Conservation (phyloP, 139 green algal species). For the Zygnema circumcarinatum region DNA sequence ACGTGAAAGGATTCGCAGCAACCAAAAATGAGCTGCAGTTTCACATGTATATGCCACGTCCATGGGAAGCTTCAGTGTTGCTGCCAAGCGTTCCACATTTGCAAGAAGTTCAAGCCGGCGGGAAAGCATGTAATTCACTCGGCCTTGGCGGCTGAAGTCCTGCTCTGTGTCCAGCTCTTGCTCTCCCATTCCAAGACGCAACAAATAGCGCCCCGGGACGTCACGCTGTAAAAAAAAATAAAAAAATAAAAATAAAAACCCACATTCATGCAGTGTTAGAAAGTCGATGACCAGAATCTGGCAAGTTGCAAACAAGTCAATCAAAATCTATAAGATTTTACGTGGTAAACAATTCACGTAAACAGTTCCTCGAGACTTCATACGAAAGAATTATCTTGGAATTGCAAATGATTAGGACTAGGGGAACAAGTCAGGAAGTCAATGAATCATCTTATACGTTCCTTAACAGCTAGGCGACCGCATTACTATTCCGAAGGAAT, state of each 20-base stretch:
- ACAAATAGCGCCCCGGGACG: constrained; percentile 82
- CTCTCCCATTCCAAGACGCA: constrained; percentile 92
- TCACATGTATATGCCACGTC: constrained; percentile 94
- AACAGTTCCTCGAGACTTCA: no score
- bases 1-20: constrained; percentile 89
- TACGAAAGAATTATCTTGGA: no score
- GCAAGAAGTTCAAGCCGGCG: constrained; percentile 87
- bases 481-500: no score
- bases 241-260: constrained; percentile 6
- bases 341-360: no score
- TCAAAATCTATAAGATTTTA: constrained; percentile 5
- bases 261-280: not conserved
- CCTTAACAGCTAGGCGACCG: no score
- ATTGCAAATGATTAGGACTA: no score
- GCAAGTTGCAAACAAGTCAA: not conserved
- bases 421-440: no score
- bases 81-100: constrained; percentile 70
- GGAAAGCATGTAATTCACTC: constrained; percentile 95
- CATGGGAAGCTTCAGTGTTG: constrained; percentile 63
- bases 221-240: constrained; percentile 73
- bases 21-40: constrained; percentile 94
- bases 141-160: constrained; percentile 84
- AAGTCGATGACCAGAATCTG: not conserved
- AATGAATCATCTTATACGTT: no score
- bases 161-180: constrained; percentile 87